Conservation (phyloP, 768 basidiomycete species). For the Gloeostereum incarnatum region DNA sequence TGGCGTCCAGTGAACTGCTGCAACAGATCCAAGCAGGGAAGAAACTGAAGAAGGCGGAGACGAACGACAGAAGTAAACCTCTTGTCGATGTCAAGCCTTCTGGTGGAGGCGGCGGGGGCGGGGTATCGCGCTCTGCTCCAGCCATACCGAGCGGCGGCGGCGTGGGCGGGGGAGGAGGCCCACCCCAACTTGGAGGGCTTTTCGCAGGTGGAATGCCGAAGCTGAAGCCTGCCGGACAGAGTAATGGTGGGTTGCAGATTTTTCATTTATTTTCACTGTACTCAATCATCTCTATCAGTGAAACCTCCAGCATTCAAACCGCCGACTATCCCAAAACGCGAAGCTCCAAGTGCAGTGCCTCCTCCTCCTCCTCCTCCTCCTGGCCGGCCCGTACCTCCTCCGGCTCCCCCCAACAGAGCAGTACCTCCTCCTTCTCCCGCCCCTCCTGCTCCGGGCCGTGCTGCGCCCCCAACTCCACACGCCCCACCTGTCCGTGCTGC, state of each 20-base stretch:
- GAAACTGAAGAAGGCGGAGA: slow-evolving; percentile 72
- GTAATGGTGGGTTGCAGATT: slow-evolving; percentile 33
- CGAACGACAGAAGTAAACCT: slow-evolving; percentile 76
- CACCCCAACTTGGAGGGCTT: slow-evolving; percentile 76
- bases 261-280: slow-evolving; percentile 5
- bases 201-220: slow-evolving; percentile 93
- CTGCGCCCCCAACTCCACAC: slow-evolving; percentile 19
- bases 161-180: slow-evolving; percentile 29
- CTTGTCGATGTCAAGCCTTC: slow-evolving; percentile 37
- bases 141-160: slow-evolving; percentile 23
- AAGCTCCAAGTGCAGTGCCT: slow-evolving; percentile 20
- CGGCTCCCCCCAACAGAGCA: slow-evolving; percentile 19
- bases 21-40: slow-evolving; percentile 80
- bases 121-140: slow-evolving; percentile 14
- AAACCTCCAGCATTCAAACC: slow-evolving; percentile 58
- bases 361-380: slow-evolving; percentile 21
- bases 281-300: slow-evolving; percentile 23
- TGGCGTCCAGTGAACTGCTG: slow-evolving; percentile 72
- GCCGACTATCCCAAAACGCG: slow-evolving; percentile 50
- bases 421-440: slow-evolving; percentile 30
- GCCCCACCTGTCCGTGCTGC: slow-evolving; percentile 14
- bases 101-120: slow-evolving; percentile 24
- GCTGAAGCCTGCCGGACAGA: slow-evolving; percentile 70
- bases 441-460: slow-evolving; percentile 21
- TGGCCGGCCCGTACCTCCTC: slow-evolving; percentile 20